Evolutionary conservation across 2,329 filamentous ascomycete genomes (phyloP).

Genomic region (Diplodia intermedia): DNA sequence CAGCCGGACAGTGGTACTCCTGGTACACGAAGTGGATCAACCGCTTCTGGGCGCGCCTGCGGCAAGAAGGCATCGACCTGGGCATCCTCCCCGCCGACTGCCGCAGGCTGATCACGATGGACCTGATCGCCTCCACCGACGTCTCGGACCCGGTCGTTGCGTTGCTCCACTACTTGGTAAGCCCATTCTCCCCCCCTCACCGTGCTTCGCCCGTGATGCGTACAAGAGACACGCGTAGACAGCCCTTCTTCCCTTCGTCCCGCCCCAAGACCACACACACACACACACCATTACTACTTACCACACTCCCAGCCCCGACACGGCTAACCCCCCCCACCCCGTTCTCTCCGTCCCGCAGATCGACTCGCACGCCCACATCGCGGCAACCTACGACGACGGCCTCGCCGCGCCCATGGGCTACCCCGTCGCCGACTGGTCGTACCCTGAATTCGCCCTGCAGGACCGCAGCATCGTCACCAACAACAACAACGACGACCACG

Average conservation of each 20-base stretch:
- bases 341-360: background rate
- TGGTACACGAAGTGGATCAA: background rate
- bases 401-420: background rate
- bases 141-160: slow-evolving; percentile 8
- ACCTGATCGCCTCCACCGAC: background rate
- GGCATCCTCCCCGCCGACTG: background rate
- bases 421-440: slow-evolving; percentile 11
- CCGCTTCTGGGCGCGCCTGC: slow-evolving; percentile 11
- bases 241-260: background rate
- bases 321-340: background rate
- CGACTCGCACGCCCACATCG: background rate
- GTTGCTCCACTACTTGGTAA: slow-evolving; percentile 19
- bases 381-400: background rate
- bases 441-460: background rate
- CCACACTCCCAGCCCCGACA: too few species aligned
- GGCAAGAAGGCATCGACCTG: slow-evolving; percentile 15
- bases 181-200: background rate
- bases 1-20: background rate
- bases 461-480: background rate
- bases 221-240: background rate
- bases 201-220: background rate
- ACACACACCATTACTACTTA: too few species aligned
- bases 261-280: too few species aligned
- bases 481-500: too few species aligned
- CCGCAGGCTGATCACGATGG: background rate